Base-by-base conservation (phyloP, 371 early-diverging fungal genomes). In the Lichtheimia corymbifera region DNA sequence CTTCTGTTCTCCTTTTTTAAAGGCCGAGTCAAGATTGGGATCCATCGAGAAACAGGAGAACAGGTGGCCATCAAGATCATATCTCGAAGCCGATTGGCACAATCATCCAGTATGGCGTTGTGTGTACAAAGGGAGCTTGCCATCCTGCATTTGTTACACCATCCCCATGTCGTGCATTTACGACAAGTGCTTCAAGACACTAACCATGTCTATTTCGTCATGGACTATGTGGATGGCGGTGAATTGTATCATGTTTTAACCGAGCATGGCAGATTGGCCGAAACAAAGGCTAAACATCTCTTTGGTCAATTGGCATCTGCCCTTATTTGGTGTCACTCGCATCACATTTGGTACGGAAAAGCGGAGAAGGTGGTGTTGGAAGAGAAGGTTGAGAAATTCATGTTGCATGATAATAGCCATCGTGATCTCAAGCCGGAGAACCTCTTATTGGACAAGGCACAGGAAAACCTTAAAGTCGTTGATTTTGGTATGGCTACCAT, bases 171-270 rank as follows among this genome's bases (percentile, higher is more conserved):
- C n/a, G 83, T 95, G 60, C 85, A 89, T 50, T 77, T 95, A 4
- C 87, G 88, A 51, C 95, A 96, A 65, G 95, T 95, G 17, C 87
- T 92, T 55, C 94, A 95, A 47, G 75, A 78, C 28, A 53, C 69
- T 4, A 54, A 50, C 25, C 68, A 64, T 65, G 92, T 92, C 25
- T 96, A 92, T 75, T 77, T 99, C 58, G 89, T 99, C 18, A 90
- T 96, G 88, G 98, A 98, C 67, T 94, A 94, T 67, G 83, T 95
- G 58, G 91, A 91, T 67, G 99, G 99, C 43, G 95, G 95, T 20
- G 97, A 98, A 76, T 74, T 99, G 25, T 94, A 96, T 64, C 94
- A 97, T 61, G 87, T 93, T 64, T 78, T 99, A 40, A 84, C 95
- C 47, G 89, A 93, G 63, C 83, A 88, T 49, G 96, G 96, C 0